These are phyloP conservation scores for Leccinum variicolor DNA, from an alignment of 768 basidiomycete species.

Conservation along the genomic window DNA sequence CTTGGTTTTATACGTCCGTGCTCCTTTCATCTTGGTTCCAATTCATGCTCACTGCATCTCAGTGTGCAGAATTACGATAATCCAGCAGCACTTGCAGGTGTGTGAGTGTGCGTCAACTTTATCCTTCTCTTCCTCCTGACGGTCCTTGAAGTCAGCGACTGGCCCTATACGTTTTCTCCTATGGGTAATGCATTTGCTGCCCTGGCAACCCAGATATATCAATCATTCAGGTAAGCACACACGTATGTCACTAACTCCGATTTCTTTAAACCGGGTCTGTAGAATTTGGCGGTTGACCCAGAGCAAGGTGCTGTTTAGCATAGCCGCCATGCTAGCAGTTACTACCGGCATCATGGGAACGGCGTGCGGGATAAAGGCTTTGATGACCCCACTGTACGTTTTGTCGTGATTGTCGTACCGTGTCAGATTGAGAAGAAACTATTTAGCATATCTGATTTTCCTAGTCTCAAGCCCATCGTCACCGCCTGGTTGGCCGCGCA, in stretches of 20 bases:
- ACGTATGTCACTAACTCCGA: neutral
- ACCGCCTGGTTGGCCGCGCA: neutral
- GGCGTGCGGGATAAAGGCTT: neutral
- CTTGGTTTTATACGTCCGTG: constrained; percentile 15
- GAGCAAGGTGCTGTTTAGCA: neutral
- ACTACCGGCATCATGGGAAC: neutral
- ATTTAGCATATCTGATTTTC: neutral
- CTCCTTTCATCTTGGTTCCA: no score
- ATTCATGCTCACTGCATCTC: neutral
- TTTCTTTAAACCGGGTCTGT: neutral
- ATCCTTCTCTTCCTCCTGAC: neutral
- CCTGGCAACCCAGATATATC: constrained; percentile 46
- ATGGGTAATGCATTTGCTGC: constrained; percentile 46
- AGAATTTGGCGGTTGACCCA: constrained; percentile 16
- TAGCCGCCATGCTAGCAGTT: neutral
- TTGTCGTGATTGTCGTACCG: neutral
- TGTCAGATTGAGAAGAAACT: neutral
- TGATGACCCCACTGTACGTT: neutral
- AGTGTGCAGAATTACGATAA: neutral
- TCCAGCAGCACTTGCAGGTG: neutral
- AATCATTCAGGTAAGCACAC: constrained; percentile 39
- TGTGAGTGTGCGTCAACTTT: neutral
- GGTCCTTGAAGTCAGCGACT: constrained; percentile 34
- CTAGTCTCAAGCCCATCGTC: neutral
- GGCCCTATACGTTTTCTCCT: constrained; percentile 51